phyloP scores from a whole-genome alignment of 176 grass and related monocot genomes.

The Eremochloa ophiuroides region DNA sequence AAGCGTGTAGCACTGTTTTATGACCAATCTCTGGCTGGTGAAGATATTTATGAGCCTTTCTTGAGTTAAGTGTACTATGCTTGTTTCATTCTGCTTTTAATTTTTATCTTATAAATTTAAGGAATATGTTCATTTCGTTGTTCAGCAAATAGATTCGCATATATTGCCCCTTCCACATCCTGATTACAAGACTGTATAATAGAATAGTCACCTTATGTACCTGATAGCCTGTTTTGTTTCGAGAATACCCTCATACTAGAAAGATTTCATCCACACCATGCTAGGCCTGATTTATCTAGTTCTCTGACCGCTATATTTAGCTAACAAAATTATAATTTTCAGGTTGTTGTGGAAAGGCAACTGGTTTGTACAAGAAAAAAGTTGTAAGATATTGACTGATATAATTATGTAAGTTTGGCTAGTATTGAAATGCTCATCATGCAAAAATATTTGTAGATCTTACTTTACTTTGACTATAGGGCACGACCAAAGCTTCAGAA shows the following conservation, averaged over 20 bases:
- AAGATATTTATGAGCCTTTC: slow-evolving; percentile 91
- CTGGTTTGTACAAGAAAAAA: slow-evolving; percentile 96
- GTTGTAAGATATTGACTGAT: slow-evolving; percentile 73
- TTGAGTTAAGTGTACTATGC: slow-evolving; percentile 59
- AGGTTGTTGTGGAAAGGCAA: slow-evolving; percentile 85
- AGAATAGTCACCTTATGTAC: not conserved
- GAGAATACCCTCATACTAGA: not conserved
- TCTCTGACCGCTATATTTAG: slow-evolving; percentile 21
- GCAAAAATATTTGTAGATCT: slow-evolving; percentile 23
- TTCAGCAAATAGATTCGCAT: not conserved
- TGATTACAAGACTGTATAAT: not conserved
- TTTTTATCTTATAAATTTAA: not conserved
- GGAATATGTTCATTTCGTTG: not conserved
- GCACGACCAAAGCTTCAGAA: slow-evolving; percentile 60
- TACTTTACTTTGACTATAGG: slow-evolving; percentile 37
- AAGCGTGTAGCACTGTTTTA: slow-evolving; percentile 74
- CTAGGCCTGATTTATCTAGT: slow-evolving; percentile 8
- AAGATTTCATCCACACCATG: not conserved
- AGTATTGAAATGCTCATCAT: not conserved
- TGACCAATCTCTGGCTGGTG: slow-evolving; percentile 68
- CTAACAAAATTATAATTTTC: slow-evolving; percentile 43
- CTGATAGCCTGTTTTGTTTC: not conserved
- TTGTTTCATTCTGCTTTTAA: slow-evolving; percentile 24
- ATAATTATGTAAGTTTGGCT: slow-evolving; percentile 61
- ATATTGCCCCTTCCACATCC: not conserved